phyloP scores from a whole-genome alignment of 331 rosid genomes.

The Arachis monticola region DNA sequence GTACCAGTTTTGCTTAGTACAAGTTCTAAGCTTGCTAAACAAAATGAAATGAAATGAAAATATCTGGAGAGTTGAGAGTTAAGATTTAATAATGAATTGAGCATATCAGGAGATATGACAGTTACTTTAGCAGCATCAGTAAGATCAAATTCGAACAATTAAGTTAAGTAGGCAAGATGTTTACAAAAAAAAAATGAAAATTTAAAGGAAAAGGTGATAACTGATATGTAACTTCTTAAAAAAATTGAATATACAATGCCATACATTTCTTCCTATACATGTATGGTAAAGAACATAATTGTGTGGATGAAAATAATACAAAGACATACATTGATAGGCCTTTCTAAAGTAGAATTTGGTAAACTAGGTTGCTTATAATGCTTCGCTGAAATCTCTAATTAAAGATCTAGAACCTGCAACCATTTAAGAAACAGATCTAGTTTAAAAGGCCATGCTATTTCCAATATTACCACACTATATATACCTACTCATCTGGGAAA shows the following conservation, averaged over 20 bases:
- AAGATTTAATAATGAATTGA: neutral
- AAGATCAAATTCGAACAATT: neutral
- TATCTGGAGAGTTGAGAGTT: neutral
- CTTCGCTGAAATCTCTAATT: constrained; percentile 16
- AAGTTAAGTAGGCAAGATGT: neutral
- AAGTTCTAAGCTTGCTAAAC: neutral
- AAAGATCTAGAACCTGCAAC: constrained; percentile 29
- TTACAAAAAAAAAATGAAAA: neutral
- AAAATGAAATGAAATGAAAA: neutral
- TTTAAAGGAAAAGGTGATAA: constrained; percentile 7
- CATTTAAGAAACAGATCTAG: constrained; percentile 2
- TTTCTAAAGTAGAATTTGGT: neutral
- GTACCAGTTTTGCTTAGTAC: neutral
- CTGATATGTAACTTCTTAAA: neutral
- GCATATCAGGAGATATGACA: neutral
- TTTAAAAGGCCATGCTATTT: neutral
- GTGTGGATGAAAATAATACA: neutral
- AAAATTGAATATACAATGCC: constrained; percentile 19
- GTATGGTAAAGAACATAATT: constrained; percentile 16
- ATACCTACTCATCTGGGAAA: neutral
- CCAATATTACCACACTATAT: constrained; percentile 6
- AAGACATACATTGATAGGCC: neutral
- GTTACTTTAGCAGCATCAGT: neutral
- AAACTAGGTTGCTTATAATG: neutral
- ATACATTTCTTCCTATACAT: neutral